Percentiles rank a stretch among this genome's conserved stretches.
Evolutionary conservation across 129 eudicot species (phyloP).

Genomic region (Heracleum sosnowskyi): DNA sequence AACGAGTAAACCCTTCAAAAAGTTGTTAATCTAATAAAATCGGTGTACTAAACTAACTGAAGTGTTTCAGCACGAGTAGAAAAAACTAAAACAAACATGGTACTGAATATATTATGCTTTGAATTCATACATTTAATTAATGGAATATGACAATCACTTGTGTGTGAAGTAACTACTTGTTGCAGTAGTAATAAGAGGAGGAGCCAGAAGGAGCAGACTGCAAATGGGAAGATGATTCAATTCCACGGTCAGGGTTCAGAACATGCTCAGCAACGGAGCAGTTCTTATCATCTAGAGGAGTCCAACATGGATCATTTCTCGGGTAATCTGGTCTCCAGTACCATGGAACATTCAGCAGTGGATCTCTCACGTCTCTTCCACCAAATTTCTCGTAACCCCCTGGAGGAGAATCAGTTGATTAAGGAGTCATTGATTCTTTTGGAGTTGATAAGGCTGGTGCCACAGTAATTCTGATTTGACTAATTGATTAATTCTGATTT

Average conservation of each 20-base stretch:
- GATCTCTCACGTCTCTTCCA: neutral
- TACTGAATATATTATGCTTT: too few relatives aligned
- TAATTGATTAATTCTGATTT: too few relatives aligned
- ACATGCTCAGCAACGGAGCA: neutral
- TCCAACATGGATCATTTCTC: neutral
- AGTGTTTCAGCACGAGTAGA: too few relatives aligned
- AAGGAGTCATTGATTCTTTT: neutral
- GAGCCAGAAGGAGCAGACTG: conserved; percentile 1
- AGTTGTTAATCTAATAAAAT: too few relatives aligned
- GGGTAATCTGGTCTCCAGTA: neutral
- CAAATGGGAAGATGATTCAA: neutral
- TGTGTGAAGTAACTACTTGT: neutral
- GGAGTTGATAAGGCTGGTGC: neutral
- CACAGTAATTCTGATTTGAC: too few relatives aligned
- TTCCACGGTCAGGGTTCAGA: neutral
- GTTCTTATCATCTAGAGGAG: neutral
- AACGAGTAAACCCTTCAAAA: neutral
- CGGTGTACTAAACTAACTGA: too few relatives aligned
- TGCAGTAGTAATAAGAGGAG: neutral
- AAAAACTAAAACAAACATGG: too few relatives aligned
- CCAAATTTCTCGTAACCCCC: neutral
- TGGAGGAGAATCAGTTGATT: neutral
- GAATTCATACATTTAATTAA: neutral
- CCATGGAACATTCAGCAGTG: neutral
- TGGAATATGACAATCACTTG: neutral